Base-by-base conservation (phyloP, 2,329 filamentous ascomycete genomes). In the Ploettnerulaceae sp. region DNA sequence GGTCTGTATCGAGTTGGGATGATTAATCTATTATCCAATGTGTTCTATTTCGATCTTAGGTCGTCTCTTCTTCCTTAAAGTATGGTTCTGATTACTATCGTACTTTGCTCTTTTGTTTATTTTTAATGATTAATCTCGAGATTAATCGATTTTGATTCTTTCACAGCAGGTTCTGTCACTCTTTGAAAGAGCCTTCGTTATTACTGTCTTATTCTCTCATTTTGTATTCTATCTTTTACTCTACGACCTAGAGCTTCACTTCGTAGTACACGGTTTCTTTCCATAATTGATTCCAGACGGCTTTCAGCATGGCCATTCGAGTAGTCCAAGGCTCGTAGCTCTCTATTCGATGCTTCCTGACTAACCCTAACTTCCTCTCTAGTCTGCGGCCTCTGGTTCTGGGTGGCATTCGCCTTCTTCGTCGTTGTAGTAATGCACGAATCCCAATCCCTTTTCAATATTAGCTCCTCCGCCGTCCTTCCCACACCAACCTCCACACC, bases 341-440 rank as follows among this genome's bases (percentile, higher is more conserved):
- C 15, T 14, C 5, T 22, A 12, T 8, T 22, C 9, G 6, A 36
- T 2, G 12, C 9, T 21, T 31, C 3, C 20, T 11, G 5, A 8
- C 24, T 32, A 15, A 29, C 25, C 7, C 45, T 43, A 36, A 42
- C 22, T 28, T 14, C 2, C 5, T 25, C n/a, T 26, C 22, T 33
- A 59, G 58, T 58, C 5, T 56, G 52, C 35, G 54, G 56, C 2
- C 43, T 59, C 26, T 61, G 58, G 57, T 58, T 58, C 51, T 59
- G 57, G 57, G 44, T 59, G 21, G 54, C 57, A 32, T 52, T 57
- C 24, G 36, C 44, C 14, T 58, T 59, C 37, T 59, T 58, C 45
- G 17, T 56, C 32, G 44, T 59, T 39, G 52, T 59, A 22, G 24
- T 56, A 26, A 33, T 58, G 35, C 45, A 56, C 22, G 54, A 58